Evolutionary conservation across 768 basidiomycete species (phyloP), one percentile per base, ranked within the genome.

Genomic region (Omphalotus guepiniiformis): DNA sequence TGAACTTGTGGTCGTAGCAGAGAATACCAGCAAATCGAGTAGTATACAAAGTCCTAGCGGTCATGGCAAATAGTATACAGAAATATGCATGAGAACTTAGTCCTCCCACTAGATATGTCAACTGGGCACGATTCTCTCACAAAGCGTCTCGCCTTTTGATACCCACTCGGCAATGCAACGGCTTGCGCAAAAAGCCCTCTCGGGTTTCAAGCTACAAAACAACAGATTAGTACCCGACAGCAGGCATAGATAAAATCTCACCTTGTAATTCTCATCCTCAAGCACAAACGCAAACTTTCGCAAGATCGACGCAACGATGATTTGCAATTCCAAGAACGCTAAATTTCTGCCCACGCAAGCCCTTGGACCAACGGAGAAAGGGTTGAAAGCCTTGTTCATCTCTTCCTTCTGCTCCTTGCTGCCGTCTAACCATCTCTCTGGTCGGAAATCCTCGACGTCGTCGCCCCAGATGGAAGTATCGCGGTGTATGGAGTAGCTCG

Each of bases 171-270:
- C 89, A 92, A 16, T 65, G 70, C 25, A 87, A 63, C 0, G 91
- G 91, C 69, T 93, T 94, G 55, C 92, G 73, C 52, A 94, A 68
- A 70, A 95, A 94, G 2, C 93, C 93, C 67, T 95, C 92, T 13
- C 80, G 70, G 1, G 84, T 90, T 29, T 79, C 72, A 45, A 93
- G 67, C 83, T 90, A 56, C 9, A 42, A 35, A 42, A 30, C n/a
- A n/a, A n/a, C n/a, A n/a, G n/a, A n/a, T n/a, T n/a, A n/a, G n/a
- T n/a, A n/a, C n/a, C n/a, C n/a, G n/a, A 36, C 4, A 23, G 4
- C 42, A 27, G 27, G 26, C 26, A 35, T 27, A 26, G 42, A 47
- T 12, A 56, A 41, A 32, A 32, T 66, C 79, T 49, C 51, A 84
- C 86, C 62, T 66, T 67, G 46, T 80, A 66, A 29, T 78, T 74